Percentiles rank a stretch among this genome's conserved stretches.
Conservation (phyloP, 768 basidiomycete genomes). For the Lanmaoa pseudosensibilis region DNA sequence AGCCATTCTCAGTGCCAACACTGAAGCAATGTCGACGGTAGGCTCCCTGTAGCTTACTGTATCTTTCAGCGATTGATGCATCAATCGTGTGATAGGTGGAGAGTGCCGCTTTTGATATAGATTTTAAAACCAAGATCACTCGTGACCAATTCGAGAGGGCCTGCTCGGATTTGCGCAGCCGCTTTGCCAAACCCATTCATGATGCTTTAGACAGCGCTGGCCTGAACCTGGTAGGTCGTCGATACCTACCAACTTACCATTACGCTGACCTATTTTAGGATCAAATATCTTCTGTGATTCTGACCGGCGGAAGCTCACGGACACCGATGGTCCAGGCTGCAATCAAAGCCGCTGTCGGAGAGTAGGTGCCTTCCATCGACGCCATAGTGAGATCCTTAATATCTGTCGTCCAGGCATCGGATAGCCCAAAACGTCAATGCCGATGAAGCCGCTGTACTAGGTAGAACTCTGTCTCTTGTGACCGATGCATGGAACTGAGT, state of each 20-base stretch:
- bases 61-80: neutral
- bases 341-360: constrained; percentile 74
- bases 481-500: constrained; percentile 1
- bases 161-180: constrained; percentile 61
- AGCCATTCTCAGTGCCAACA: constrained; percentile 89
- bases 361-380: constrained; percentile 44
- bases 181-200: constrained; percentile 69
- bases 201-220: constrained; percentile 71
- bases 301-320: constrained; percentile 89
- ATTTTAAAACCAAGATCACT: constrained; percentile 79
- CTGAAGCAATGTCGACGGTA: constrained; percentile 72
- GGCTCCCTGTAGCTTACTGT: constrained; percentile 21
- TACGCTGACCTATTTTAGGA: constrained; percentile 43
- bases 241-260: neutral
- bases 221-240: constrained; percentile 56
- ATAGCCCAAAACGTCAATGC: constrained; percentile 95
- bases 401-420: constrained; percentile 52
- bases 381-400: neutral
- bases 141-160: constrained; percentile 76
- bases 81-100: constrained; percentile 59
- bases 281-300: constrained; percentile 83
- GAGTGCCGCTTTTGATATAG: constrained; percentile 85
- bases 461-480: constrained; percentile 31
- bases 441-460: constrained; percentile 93
- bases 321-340: constrained; percentile 91